Conservation (phyloP, 1,139 yeast genomes). For the Kodamaea sp. region DNA sequence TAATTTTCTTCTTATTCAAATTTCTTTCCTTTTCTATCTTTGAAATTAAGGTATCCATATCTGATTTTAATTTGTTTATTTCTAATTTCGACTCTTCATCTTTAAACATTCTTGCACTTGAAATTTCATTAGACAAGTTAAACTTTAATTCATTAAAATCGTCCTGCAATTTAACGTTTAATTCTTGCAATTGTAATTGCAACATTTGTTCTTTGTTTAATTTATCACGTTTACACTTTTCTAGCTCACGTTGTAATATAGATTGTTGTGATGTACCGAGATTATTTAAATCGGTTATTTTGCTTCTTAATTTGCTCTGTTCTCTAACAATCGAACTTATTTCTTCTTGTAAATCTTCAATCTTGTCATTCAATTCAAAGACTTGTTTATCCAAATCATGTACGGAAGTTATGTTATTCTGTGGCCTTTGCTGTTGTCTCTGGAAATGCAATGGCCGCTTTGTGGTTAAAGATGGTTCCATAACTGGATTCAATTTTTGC, state of each 20-base stretch:
- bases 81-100: constrained; percentile 21
- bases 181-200: constrained; percentile 12
- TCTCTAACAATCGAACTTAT: constrained; percentile 11
- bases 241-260: constrained; percentile 10
- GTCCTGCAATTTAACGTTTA: constrained; percentile 18
- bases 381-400: constrained; percentile 6
- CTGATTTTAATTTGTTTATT: constrained; percentile 16
- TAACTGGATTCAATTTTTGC: constrained; percentile 4
- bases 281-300: constrained; percentile 9
- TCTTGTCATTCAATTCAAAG: constrained; percentile 5
- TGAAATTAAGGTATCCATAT: constrained; percentile 10
- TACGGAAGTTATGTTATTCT: not conserved
- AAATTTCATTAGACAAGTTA: constrained; percentile 30
- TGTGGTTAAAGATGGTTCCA: constrained; percentile 1
- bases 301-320: constrained; percentile 10
- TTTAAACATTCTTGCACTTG: constrained; percentile 23
- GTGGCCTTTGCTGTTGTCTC: not conserved
- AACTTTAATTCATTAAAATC: constrained; percentile 32
- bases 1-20: constrained; percentile 13
- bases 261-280: constrained; percentile 7
- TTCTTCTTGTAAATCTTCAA: constrained; percentile 13
- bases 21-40: constrained; percentile 13
- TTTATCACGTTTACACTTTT: constrained; percentile 9
- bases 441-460: constrained; percentile 3
- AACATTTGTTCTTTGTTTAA: constrained; percentile 12